A percentile compares a stretch with the other conserved stretches of the same genome.
These are phyloP conservation scores for Apiotrichum mycotoxinovorans DNA, from an alignment of 1,284 basidiomycete genomes.

Conservation along the genomic window DNA sequence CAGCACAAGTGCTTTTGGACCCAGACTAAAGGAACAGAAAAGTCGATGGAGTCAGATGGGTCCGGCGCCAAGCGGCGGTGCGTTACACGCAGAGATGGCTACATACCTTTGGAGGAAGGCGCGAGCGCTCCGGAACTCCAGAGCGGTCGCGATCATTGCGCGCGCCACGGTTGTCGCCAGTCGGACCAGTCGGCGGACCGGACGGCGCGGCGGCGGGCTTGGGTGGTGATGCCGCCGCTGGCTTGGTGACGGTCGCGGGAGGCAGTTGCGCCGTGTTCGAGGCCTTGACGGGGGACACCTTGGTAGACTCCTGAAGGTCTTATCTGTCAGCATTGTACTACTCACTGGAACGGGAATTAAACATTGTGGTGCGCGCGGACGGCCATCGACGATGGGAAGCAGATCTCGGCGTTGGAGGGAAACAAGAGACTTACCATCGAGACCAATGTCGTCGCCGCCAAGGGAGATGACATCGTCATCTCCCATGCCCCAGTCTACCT, in stretches of 20 bases:
- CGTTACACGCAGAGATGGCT: too few species aligned
- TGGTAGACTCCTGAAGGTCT: background rate
- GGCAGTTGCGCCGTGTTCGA: background rate
- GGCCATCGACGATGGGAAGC: too few species aligned
- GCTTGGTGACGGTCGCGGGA: too few species aligned
- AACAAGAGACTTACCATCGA: conserved; percentile 4
- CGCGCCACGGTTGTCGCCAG: background rate
- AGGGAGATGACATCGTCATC: conserved; percentile 18
- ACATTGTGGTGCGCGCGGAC: too few species aligned
- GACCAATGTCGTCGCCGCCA: conserved; percentile 9
- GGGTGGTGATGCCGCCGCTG: background rate
- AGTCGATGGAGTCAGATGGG: too few species aligned
- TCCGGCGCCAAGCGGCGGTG: too few species aligned
- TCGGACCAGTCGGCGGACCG: background rate
- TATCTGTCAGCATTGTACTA: background rate
- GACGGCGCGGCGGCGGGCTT: background rate
- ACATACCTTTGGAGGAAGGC: background rate
- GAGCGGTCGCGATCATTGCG: background rate
- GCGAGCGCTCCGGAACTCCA: background rate
- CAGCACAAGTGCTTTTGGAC: too few species aligned
- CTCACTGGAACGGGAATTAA: too few species aligned
- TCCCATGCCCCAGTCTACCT: conserved; percentile 31
- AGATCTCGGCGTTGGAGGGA: too few species aligned
- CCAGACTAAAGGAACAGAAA: background rate
- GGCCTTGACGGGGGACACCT: background rate